A percentile compares a stretch with the other conserved stretches of the same genome.
phyloP scores from a whole-genome alignment of 495 filamentous ascomycete species.

The Penicillium ochrochloron region DNA sequence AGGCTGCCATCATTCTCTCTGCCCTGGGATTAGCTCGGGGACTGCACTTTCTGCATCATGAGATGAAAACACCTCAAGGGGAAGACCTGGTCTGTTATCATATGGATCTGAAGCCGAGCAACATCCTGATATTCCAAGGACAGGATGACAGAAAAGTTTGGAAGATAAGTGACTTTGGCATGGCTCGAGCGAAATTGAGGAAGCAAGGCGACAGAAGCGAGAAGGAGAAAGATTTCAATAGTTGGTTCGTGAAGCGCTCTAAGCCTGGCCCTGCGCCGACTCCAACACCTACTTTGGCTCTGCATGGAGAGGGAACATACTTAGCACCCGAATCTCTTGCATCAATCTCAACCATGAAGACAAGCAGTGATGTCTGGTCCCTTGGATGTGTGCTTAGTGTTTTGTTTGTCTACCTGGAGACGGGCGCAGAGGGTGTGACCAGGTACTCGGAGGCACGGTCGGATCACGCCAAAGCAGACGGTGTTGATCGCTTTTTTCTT shows the following conservation, averaged over 20 bases:
- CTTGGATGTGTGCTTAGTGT: neutral
- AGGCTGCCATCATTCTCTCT: neutral
- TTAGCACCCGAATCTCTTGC: neutral
- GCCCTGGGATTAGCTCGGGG: neutral
- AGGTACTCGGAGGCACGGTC: neutral
- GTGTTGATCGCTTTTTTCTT: slow-evolving; percentile 1
- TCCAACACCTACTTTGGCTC: neutral
- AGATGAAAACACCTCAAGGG: neutral
- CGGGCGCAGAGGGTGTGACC: neutral
- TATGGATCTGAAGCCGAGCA: slow-evolving; percentile 3
- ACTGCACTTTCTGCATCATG: neutral
- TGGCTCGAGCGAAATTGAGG: neutral
- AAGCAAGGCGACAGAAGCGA: neutral
- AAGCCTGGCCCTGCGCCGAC: neutral
- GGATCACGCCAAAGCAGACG: neutral
- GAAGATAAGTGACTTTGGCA: slow-evolving; percentile 2
- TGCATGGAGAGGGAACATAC: neutral
- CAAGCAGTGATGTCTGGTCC: neutral
- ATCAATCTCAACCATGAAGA: neutral
- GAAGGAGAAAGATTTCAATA: neutral
- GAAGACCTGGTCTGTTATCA: neutral
- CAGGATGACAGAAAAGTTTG: neutral
- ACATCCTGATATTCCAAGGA: neutral
- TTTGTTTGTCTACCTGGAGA: neutral
- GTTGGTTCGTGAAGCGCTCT: neutral